Base-by-base conservation (phyloP, 148 eudicot species). In the Rhododendron henanense region DNA sequence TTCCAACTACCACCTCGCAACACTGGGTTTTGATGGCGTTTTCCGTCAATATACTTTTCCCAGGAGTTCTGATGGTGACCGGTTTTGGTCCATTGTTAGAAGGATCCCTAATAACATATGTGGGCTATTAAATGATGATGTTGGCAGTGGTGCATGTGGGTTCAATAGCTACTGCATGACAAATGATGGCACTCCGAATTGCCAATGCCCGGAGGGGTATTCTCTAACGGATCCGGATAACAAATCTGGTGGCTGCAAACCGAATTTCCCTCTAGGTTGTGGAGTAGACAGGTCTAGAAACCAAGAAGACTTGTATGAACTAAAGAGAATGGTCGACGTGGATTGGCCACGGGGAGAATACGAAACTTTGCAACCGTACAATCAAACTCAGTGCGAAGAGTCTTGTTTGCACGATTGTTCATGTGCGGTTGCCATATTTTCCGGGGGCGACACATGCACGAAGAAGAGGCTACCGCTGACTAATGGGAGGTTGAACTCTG, bases 371-470 rank as follows among this genome's bases (percentile, higher is more conserved):
- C 3, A 10, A 0, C 57, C 81, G 59, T 61, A 85, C 21, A 39
- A 41, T 47, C 48, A 78, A 41, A 79, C 33, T 39, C 75, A 78
- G 14, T 85, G 86, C 59, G 37, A 78, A 39, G 37, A 51, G 63
- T 39, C 86, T 39, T 85, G 86, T 78, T 48, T 85, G 55, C 55
- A 55, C 1, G 86, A 85, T 44, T 85, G 86, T 28, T 59, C 10
- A 9, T 85, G 86, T 65, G 82, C 33, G 2, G 82, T 67, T 77
- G 86, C 82, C 14, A 41, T 31, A 61, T 79, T 79, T 65, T 65
- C 71, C 16, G 14, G 3, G 2, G 63, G 28, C 1, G 1, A n/a
- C 21, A 85, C 45, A 5, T 85, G 87, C 19, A 28, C 2, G 75
- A 85, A 79, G 57, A 80, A 85, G 82, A 85, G 50, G 25, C 23